A percentile compares a stretch with the other conserved stretches of the same genome.
These are phyloP conservation scores for Reticulascus tulasneorum DNA, from an alignment of 2,329 filamentous ascomycete species.

Conservation along the genomic window DNA sequence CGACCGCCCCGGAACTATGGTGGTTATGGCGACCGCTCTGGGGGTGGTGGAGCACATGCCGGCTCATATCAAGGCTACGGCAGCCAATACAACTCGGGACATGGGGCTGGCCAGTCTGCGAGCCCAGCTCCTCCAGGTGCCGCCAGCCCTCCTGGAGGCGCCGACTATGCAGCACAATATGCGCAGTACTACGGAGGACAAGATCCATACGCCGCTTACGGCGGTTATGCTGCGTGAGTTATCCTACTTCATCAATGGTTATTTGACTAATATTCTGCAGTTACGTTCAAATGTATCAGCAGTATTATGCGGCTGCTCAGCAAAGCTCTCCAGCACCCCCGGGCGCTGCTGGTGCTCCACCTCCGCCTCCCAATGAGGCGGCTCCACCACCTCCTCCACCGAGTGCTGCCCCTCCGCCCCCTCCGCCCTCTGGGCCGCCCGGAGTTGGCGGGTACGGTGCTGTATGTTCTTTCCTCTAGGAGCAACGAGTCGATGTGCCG, in stretches of 20 bases:
- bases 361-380: constrained; percentile 55
- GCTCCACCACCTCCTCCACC: constrained; percentile 61
- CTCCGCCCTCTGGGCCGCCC: constrained; percentile 44
- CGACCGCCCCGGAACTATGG: constrained; percentile 67
- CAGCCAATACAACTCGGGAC: constrained; percentile 27
- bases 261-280: constrained; percentile 27
- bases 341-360: constrained; percentile 49
- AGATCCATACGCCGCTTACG: constrained; percentile 88
- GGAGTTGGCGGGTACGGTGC: constrained; percentile 56
- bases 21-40: constrained; percentile 33
- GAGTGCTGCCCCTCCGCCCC: constrained; percentile 51
- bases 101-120: constrained; percentile 12
- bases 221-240: constrained; percentile 74
- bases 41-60: constrained; percentile 10
- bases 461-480: constrained; percentile 42
- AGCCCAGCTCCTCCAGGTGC: constrained; percentile 22
- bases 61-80: constrained; percentile 26
- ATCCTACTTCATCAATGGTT: not conserved
- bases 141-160: constrained; percentile 30
- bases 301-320: constrained; percentile 58
- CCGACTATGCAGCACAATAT: constrained; percentile 76
- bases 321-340: constrained; percentile 41
- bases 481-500: not conserved
- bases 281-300: constrained; percentile 69
- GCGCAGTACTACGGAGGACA: constrained; percentile 72